A percentile compares a stretch with the other conserved stretches of the same genome.
Conservation (phyloP, 2,329 filamentous ascomycete species). For the Aspergillus luchuensis region DNA sequence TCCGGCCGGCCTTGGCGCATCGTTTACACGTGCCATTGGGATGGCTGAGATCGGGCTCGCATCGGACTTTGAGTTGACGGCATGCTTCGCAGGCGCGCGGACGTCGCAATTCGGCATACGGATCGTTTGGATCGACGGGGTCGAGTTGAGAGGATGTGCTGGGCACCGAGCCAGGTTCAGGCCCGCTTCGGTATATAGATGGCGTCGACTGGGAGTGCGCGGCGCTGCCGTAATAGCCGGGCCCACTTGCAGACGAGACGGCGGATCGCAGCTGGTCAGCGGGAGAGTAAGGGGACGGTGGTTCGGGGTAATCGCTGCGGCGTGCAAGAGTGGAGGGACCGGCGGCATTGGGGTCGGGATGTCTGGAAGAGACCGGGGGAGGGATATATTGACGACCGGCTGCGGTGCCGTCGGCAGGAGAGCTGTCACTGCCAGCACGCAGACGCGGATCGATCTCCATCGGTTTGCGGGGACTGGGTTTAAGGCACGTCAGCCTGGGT, state of each 20-base stretch:
- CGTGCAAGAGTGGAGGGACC: slow-evolving; percentile 10
- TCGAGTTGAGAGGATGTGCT: slow-evolving; percentile 10
- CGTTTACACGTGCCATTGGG: slow-evolving; percentile 69
- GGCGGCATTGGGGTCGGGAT: slow-evolving; percentile 5
- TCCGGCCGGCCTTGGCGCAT: slow-evolving; percentile 77
- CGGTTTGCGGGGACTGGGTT: slow-evolving; percentile 19
- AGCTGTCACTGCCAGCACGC: slow-evolving; percentile 23
- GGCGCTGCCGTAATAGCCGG: slow-evolving; percentile 13
- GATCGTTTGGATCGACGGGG: slow-evolving; percentile 23
- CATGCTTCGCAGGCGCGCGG: slow-evolving; percentile 75
- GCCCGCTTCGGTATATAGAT: slow-evolving; percentile 9
- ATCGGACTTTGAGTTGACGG: slow-evolving; percentile 77
- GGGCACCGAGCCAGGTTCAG: background rate
- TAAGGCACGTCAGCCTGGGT: slow-evolving; percentile 13
- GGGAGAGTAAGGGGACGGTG: slow-evolving; percentile 26
- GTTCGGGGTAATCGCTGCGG: slow-evolving; percentile 31
- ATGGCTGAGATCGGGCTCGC: slow-evolving; percentile 70
- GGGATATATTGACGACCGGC: slow-evolving; percentile 14
- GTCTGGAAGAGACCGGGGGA: slow-evolving; percentile 12
- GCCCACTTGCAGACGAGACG: slow-evolving; percentile 17
- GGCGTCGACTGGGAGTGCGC: slow-evolving; percentile 13
- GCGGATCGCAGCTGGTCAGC: slow-evolving; percentile 17
- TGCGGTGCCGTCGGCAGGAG: slow-evolving; percentile 13
- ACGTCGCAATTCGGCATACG: slow-evolving; percentile 60
- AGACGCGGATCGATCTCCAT: slow-evolving; percentile 42